These are phyloP conservation scores for Lactarius hatsudake DNA, from an alignment of 768 basidiomycete species.

Conservation along the genomic window DNA sequence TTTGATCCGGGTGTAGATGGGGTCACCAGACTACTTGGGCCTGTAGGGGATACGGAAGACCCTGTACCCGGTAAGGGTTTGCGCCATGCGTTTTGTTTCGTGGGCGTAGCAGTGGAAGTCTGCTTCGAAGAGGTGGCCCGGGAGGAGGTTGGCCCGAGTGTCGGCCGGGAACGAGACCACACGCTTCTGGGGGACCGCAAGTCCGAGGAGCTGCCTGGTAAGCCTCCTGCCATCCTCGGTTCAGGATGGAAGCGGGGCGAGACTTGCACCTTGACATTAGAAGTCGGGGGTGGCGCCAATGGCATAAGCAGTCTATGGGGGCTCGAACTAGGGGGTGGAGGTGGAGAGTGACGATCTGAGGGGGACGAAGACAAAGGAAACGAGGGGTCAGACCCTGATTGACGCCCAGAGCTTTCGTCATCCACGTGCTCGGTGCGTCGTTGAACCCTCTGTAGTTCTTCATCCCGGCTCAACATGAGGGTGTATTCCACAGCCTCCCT, in stretches of 20 bases:
- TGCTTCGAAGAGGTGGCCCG: constrained; percentile 17
- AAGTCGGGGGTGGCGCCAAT: constrained; percentile 34
- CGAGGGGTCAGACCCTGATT: constrained; percentile 17
- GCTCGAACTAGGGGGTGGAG: constrained; percentile 26
- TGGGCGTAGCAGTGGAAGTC: constrained; percentile 23
- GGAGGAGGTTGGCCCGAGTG: constrained; percentile 29
- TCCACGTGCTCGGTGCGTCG: constrained; percentile 10
- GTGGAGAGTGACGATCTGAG: constrained; percentile 3
- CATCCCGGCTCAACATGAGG: constrained; percentile 82
- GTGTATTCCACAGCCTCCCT: constrained; percentile 75
- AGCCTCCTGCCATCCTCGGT: constrained; percentile 51
- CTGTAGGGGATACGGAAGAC: constrained; percentile 17
- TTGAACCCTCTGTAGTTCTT: constrained; percentile 42
- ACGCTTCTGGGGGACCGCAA: constrained; percentile 28
- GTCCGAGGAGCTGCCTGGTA: constrained; percentile 24
- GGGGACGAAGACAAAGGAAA: constrained; percentile 18
- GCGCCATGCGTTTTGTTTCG: constrained; percentile 36
- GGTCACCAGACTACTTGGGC: neutral
- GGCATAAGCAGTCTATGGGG: constrained; percentile 23
- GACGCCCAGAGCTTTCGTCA: constrained; percentile 33
- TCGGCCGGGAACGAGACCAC: constrained; percentile 4
- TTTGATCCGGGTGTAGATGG: neutral
- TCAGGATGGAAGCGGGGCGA: constrained; percentile 48
- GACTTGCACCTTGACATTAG: constrained; percentile 55
- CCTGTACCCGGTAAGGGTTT: constrained; percentile 31